phyloP scores from a whole-genome alignment of 768 basidiomycete species.

The Rhodotorula taiwanensis region DNA sequence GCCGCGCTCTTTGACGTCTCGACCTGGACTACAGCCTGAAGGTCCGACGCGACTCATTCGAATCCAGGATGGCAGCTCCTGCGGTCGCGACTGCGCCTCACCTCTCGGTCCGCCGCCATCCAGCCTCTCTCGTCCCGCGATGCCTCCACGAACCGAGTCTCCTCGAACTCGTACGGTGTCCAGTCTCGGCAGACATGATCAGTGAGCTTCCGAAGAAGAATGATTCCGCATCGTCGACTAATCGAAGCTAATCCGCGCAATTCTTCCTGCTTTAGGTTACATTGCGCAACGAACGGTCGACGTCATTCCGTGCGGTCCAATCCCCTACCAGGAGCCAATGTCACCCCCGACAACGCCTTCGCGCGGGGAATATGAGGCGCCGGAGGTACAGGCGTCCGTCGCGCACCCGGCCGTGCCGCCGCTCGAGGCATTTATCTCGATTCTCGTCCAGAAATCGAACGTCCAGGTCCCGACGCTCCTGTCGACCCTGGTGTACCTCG shows the following conservation, averaged over 20 bases:
- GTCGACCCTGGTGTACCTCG: constrained; percentile 83
- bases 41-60: too few relatives aligned
- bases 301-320: constrained; percentile 55
- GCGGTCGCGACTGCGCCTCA: constrained; percentile 12
- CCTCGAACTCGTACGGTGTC: constrained; percentile 66
- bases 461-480: constrained; percentile 78
- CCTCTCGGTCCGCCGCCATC: constrained; percentile 45
- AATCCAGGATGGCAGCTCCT: too few relatives aligned
- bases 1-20: too few relatives aligned
- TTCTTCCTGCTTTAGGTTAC: constrained; percentile 47
- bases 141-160: constrained; percentile 72
- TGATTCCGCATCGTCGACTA: too few relatives aligned
- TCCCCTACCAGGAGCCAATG: constrained; percentile 48
- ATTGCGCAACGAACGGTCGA: constrained; percentile 70
- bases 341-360: constrained; percentile 66
- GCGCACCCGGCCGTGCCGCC: constrained; percentile 52
- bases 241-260: not conserved
- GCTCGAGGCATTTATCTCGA: constrained; percentile 75
- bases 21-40: too few relatives aligned
- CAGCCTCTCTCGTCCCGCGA: constrained; percentile 73
- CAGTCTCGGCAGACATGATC: constrained; percentile 79
- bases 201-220: too few relatives aligned
- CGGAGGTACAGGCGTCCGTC: too few relatives aligned
- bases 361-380: constrained; percentile 17
- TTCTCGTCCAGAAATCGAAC: constrained; percentile 70